Evolutionary conservation across 2,329 filamentous ascomycete species (phyloP).

Genomic region (Trichoderma sp.): DNA sequence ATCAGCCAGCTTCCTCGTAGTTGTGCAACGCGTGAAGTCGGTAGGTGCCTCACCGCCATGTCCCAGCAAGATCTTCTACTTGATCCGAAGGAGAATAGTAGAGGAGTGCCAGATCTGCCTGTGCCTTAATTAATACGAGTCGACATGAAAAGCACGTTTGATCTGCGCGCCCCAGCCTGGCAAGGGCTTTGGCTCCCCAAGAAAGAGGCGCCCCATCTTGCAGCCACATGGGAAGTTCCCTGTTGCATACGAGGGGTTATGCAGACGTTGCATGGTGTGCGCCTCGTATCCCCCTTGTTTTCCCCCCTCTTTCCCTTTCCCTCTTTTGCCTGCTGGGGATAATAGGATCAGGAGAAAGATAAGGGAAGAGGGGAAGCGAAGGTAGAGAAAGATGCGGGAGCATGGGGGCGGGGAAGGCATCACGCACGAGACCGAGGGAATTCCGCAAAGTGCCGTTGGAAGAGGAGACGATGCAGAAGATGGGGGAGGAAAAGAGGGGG

Average conservation of each 20-base stretch:
- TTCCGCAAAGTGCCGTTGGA: slow-evolving; percentile 2
- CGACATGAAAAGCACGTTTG: slow-evolving; percentile 13
- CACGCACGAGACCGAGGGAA: slow-evolving; percentile 11
- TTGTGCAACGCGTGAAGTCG: too few relatives aligned
- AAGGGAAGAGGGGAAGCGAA: neutral
- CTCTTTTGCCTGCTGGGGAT: too few relatives aligned
- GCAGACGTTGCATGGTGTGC: slow-evolving; percentile 20
- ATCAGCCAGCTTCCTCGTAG: too few relatives aligned
- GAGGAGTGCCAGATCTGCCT: slow-evolving; percentile 4
- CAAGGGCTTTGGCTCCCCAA: neutral
- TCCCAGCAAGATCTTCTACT: neutral
- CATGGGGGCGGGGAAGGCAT: slow-evolving; percentile 5
- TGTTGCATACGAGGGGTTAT: slow-evolving; percentile 22
- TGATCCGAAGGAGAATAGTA: slow-evolving; percentile 2
- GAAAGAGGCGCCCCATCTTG: neutral
- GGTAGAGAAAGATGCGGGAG: neutral
- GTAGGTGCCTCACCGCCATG: too few relatives aligned
- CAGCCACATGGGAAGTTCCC: slow-evolving; percentile 22
- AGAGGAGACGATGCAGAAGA: neutral
- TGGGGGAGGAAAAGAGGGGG: neutral
- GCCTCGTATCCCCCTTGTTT: slow-evolving; percentile 11
- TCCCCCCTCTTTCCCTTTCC: neutral
- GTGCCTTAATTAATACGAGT: slow-evolving; percentile 27
- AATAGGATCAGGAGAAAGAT: neutral
- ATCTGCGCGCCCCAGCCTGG: slow-evolving; percentile 13